Evolutionary conservation across 768 basidiomycete genomes (phyloP), one percentile per base, ranked within the genome.

Genomic region (Suillus tomentosus): DNA sequence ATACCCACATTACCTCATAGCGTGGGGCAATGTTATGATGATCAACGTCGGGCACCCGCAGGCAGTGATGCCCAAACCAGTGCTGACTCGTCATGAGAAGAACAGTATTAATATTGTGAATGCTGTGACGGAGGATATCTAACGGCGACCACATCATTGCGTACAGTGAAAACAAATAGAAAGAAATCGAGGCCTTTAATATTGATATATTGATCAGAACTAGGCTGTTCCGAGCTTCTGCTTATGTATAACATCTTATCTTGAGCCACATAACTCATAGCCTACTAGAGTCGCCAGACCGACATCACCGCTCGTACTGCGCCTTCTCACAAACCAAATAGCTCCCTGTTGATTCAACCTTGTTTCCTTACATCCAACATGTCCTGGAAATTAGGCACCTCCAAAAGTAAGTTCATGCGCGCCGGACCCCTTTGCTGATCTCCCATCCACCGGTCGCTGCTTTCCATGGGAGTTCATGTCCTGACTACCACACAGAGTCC

Each of bases 341-440:
- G 34, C 19, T 34, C 31, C 34, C 24, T 27, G 22, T 39, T 40
- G 40, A 57, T 27, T 40, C 39, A 57, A 24, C 14, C 56, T 40
- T 40, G 39, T 57, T 40, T 19, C 39, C 22, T 57, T 42, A 31
- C 61, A 45, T 58, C 65, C 63, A 72, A 67, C 60, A 85, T 87
- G 84, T 87, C 86, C 66, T 87, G 86, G 84, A 87, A 86, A 77
- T 67, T 83, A 14, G 80, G 76, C 15, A 70, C 79, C 3, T 65
- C 74, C 5, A 77, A 81, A 71, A 81, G 75, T 74, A 66, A 51
- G 67, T 71, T 50, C 13, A 39, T 40, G 10, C 34, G 27, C 53
- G 22, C 59, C 64, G 37, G 60, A 61, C 54, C 61, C 47, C 22
- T 51, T 37, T 55, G 39, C 61, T 43, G 65, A 68, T 63, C 57